Evolutionary conservation across 2,329 filamentous ascomycete species (phyloP), one percentile per base, ranked within the genome.

Genomic region (Pseudocercospora musae): DNA sequence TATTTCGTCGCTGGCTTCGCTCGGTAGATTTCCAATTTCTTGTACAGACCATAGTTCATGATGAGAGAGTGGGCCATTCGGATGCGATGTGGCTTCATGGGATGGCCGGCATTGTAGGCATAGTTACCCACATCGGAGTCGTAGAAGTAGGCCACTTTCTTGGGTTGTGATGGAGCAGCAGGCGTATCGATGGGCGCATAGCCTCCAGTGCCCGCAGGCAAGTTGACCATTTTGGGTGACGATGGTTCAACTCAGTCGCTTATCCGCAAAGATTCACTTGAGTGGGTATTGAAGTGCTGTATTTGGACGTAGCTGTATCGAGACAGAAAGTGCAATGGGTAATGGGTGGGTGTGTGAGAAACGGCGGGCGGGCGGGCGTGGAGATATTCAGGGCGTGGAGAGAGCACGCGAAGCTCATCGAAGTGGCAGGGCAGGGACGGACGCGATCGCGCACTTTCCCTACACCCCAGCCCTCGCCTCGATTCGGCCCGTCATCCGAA

Each of bases 51-150:
- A 73, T 89, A 89, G 75, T 89, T 89, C 87, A 89, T 89, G 66
- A 89, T 87, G 72, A 89, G 76, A 66, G 86, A 81, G 68, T 81
- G 78, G 37, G 78, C 86, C 83, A 90, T 87, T 69, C 87, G 82
- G 77, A 90, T 89, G 66, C 87, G 80, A 73, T 86, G 85, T 40
- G 85, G 85, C 76, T 88, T 88, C 86, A 88, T 88, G 33, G 86
- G 85, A 77, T 83, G 85, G n/a, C 84, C 84, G 11, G 85, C 83
- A 62, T 96, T 92, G 74, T 98, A 98, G 75, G 94, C 93, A 81
- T 97, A 98, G 78, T 98, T 98, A 68, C 94, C 94, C 74, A 98
- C 95, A 79, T 98, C 94, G 2, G 91, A 96, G 75, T 98, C 94
- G 84, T 98, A 98, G 78, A 98, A 98, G 80, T 98, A 98, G 60